Conservation (phyloP, 176 grass and related monocot species). For the Oryza rufipogon region DNA sequence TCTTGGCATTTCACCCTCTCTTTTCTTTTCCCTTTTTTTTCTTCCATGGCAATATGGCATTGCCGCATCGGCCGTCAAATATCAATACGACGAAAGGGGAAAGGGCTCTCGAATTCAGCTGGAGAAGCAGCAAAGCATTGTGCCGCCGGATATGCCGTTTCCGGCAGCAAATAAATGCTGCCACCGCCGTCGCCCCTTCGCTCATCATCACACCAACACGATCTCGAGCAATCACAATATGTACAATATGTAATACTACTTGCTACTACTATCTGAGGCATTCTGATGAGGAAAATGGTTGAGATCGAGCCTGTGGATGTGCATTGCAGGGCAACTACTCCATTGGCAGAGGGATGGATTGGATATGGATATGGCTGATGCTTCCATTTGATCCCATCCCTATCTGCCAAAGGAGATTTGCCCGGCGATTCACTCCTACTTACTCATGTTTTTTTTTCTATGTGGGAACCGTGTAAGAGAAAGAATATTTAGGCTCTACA, state of each 20-base stretch:
- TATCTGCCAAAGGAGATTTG: constrained; percentile 56
- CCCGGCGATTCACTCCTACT: constrained; percentile 25
- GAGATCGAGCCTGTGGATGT: constrained; percentile 7
- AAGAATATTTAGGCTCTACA: too few relatives aligned
- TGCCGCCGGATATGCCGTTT: constrained; percentile 33
- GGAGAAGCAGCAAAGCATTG: not conserved
- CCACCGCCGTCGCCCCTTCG: not conserved
- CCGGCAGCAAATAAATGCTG: constrained; percentile 29
- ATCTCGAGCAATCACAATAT: not conserved
- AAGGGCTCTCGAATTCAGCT: not conserved
- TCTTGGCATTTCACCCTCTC: not conserved
- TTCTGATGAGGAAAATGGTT: too few relatives aligned
- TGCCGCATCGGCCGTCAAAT: not conserved
- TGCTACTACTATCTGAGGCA: too few relatives aligned
- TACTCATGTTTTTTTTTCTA: not conserved
- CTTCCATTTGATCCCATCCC: not conserved
- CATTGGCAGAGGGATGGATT: constrained; percentile 41
- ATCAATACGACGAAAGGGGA: not conserved
- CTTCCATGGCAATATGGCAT: not conserved
- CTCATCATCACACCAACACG: not conserved
- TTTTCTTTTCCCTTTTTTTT: not conserved
- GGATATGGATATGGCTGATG: not conserved
- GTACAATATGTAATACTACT: too few relatives aligned
- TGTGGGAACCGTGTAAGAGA: too few relatives aligned
- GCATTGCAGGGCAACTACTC: constrained; percentile 56